Conservation (phyloP, 2,329 filamentous ascomycete genomes). For the Pezicula carpinea region DNA sequence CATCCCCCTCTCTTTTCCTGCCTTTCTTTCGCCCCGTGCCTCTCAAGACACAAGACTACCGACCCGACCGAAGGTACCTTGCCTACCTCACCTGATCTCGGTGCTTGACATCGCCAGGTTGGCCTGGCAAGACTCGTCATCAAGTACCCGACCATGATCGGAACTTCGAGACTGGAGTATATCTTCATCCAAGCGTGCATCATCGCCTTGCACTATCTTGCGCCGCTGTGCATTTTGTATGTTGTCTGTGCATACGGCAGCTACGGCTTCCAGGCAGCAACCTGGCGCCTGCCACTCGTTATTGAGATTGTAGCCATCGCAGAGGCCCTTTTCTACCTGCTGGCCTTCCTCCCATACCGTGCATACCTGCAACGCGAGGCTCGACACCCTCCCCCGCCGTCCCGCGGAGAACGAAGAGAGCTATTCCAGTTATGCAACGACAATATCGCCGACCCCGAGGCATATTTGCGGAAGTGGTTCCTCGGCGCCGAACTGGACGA, state of each 20-base stretch:
- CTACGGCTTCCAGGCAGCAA: conserved; percentile 26
- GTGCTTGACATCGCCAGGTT: background rate
- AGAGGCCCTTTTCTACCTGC: conserved; percentile 51
- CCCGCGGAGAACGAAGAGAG: conserved; percentile 39
- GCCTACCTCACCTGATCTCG: too few species aligned
- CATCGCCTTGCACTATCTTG: conserved; percentile 41
- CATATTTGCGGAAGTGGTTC: conserved; percentile 55
- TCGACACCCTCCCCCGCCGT: conserved; percentile 40
- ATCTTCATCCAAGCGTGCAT: conserved; percentile 42
- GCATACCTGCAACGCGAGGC: conserved; percentile 46
- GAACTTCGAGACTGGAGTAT: conserved; percentile 26
- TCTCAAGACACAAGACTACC: too few species aligned
- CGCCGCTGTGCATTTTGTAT: conserved; percentile 44
- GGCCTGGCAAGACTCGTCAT: background rate
- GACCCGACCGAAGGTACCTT: too few species aligned
- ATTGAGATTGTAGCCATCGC: conserved; percentile 38
- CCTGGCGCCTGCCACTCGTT: conserved; percentile 22
- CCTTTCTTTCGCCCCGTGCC: too few species aligned
- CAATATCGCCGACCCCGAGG: conserved; percentile 46
- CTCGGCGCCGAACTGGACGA: conserved; percentile 44
- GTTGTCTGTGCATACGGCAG: conserved; percentile 30
- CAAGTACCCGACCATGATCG: conserved; percentile 24
- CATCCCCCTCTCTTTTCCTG: too few species aligned
- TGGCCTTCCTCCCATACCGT: conserved; percentile 48
- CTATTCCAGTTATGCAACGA: conserved; percentile 47